Evolutionary conservation across 2,329 filamentous ascomycete species (phyloP), one percentile per base, ranked within the genome.

Genomic region (Penicillium sp.): DNA sequence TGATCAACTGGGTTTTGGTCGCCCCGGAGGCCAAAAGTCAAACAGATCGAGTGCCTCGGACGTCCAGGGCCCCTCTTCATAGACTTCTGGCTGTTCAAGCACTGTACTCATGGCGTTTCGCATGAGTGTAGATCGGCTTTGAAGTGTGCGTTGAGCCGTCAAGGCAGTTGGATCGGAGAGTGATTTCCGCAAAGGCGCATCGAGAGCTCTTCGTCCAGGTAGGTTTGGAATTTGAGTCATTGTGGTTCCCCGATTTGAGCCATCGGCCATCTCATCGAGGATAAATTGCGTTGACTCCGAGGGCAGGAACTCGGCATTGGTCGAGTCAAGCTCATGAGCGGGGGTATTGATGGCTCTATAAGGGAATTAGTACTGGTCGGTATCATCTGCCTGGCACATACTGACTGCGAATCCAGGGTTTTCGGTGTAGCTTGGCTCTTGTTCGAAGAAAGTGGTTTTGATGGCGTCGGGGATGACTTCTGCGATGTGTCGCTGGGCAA

Each of bases 21-120:
- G 58, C n/a, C 61, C 67, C 6, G 62, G 61, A 13, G 69, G 69
- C 69, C 69, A 72, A 50, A 67, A 72, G 36, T 71, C 69, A 52
- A 72, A 72, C 16, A 72, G 55, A 55, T 72, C 67, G 22, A 69
- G 54, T 11, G 69, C 69, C 49, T 72, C 69, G 0, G 59, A 56
- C 4, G 69, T 72, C 69, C 69, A 72, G 0, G 69, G 69, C 0
- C 69, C 69, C 47, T 66, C 57, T 34, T 69, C 67, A 5, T 47
- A 32, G 7, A 38, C 46, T 16, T 49, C 51, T 7, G 56, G 48
- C 20, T 57, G 52, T 13, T 58, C 53, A 10, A 40, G 20, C 2
- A 36, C 14, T 8, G 47, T 42, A 35, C 55, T 56, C 3, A 57
- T 49, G 7, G 59, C 51, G 20, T 47, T 53, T 14, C 51, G 53